Evolutionary conservation across 768 basidiomycete genomes (phyloP), one percentile per base, ranked within the genome.

Genomic region (Rhizopogon vesiculosus): DNA sequence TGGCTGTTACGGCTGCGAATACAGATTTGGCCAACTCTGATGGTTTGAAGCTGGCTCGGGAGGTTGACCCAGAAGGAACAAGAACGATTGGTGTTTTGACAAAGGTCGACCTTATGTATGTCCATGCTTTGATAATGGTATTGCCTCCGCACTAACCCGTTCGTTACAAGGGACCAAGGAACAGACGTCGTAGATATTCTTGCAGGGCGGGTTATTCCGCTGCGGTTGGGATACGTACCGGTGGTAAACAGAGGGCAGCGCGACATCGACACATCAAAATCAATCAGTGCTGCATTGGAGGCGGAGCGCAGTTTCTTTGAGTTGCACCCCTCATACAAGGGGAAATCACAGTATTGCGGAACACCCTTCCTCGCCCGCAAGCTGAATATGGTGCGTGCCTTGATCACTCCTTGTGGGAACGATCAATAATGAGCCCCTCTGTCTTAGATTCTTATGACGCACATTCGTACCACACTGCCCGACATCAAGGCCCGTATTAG

Each of bases 171-270:
- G 93, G 96, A 99, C 76, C 82, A 81, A 65, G 97, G 97, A 53
- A 98, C 96, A 6, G 96, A 99, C 69, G 97, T 99, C 38, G 94
- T 99, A 29, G 97, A 99, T 71, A 98, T 99, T 69, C 84, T 99
- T 46, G 97, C 97, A 4, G 96, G 97, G 8, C 86, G 97, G 49
- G 85, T 99, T 62, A 98, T 98, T 66, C 97, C 96, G 48, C 81
- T 99, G 39, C 87, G 97, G 56, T 75, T 99, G 42, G 97, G 97
- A 51, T 99, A 98, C 67, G 97, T 98, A 3, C 97, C 97, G 9
- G 97, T 99, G 8, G 97, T 99, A 65, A 99, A 99, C 72, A 86
- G 97, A 69, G 95, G 96, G 39, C 97, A 98, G 69, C 86, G 94
- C 46, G 97, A 99, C 71, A 99, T 99, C 61, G 97, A 99, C 60